Base-by-base conservation (phyloP, 2,329 filamentous ascomycete species). In the Arthrinium puccinioides region DNA sequence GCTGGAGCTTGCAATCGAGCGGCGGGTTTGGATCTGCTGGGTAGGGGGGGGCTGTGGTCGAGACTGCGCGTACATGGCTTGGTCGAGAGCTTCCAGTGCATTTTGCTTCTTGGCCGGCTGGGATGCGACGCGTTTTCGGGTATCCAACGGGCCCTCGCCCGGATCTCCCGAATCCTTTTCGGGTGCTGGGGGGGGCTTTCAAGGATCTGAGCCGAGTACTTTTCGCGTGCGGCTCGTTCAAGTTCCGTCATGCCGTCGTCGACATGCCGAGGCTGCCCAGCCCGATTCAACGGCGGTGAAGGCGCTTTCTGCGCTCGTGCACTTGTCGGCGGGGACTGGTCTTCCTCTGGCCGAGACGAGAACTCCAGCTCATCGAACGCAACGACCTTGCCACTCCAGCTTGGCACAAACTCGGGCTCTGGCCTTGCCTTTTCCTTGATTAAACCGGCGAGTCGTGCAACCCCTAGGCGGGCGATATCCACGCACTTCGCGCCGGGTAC, bases 291-390 rank as follows among this genome's bases (percentile, higher is more conserved):
- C n/a, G 15, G 24, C 24, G 33, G 24, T 18, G 14, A 20, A 9
- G 2, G 23, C 15, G 11, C 11, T 3, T 6, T 21, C 24, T 10
- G 19, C 11, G 19, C 11, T 30, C 11, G 20, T 9, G 20, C 15
- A 9, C 16, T 36, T 27, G 20, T 16, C 10, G 19, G 5, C 20
- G 26, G 27, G 13, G 27, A 19, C 18, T 13, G 9, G 4, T 18
- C n/a, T n/a, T n/a, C n/a, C n/a, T n/a, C n/a, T n/a, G n/a, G n/a
- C n/a, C n/a, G n/a, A n/a, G n/a, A n/a, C n/a, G n/a, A n/a, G 20
- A 30, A 21, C 27, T 37, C 35, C n/a, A 61, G 32, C 19, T 61
- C 55, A n/a, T 60, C 58, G 26, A 60, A 61, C 7, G 59, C 57
- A 32, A 61, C 32, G 13, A 54, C 41, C 31, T 59, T 53, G n/a